Evolutionary conservation across 1,284 basidiomycete genomes (phyloP).

Genomic region (Cryptococcus sp.): DNA sequence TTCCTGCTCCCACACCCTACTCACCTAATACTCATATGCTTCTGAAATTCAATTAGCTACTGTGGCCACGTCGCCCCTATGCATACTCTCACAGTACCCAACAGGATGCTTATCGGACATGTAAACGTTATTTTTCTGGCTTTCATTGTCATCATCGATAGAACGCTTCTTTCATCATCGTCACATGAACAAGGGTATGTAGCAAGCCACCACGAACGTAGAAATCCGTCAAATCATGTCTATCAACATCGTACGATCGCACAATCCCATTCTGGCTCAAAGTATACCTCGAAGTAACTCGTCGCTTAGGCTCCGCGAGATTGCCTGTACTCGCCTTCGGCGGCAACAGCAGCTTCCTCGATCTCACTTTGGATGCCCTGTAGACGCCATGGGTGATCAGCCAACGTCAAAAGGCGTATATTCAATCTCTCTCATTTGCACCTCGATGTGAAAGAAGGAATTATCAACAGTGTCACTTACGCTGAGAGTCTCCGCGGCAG

Average conservation of each 20-base stretch:
- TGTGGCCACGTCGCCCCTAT: too few relatives aligned
- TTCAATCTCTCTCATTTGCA: neutral
- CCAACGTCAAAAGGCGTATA: too few relatives aligned
- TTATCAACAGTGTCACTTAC: constrained; percentile 30
- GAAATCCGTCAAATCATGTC: neutral
- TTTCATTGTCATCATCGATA: neutral
- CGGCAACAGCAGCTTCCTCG: constrained; percentile 82
- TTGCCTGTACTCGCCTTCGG: constrained; percentile 87
- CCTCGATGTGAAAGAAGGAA: neutral
- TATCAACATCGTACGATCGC: neutral
- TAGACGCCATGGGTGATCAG: constrained; percentile 4
- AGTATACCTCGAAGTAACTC: neutral
- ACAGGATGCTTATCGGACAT: too few relatives aligned
- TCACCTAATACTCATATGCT: too few relatives aligned
- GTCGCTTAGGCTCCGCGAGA: constrained; percentile 49
- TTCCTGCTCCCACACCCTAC: too few relatives aligned
- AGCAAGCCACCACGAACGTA: neutral
- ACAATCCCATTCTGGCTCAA: neutral
- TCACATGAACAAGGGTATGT: neutral
- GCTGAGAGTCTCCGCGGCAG: constrained; percentile 80
- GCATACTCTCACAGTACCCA: too few relatives aligned
- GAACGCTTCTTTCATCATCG: neutral
- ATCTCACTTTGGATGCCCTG: constrained; percentile 78
- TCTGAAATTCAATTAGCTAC: too few relatives aligned
- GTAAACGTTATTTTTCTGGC: too few relatives aligned